phyloP scores from a whole-genome alignment of 805 yeast species.

The Kodamaea nitidulidarum region DNA sequence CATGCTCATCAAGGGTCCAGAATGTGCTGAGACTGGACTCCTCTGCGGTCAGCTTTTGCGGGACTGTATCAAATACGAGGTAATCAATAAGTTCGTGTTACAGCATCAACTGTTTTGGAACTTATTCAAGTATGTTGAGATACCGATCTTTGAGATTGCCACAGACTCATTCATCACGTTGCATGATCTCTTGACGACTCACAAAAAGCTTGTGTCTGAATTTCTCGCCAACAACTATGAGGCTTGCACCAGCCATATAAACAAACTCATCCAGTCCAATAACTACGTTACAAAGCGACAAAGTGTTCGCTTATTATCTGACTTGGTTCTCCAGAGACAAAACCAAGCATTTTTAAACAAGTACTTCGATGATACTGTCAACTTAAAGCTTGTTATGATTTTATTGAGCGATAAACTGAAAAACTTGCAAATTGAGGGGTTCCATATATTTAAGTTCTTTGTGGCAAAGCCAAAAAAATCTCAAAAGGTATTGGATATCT shows the following conservation, averaged over 20 bases:
- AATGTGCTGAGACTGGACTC: conserved; percentile 65
- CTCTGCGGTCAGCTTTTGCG: conserved; percentile 75
- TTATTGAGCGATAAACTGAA: conserved; percentile 83
- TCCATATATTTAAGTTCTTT: conserved; percentile 89
- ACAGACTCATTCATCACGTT: conserved; percentile 84
- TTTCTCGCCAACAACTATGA: conserved; percentile 61
- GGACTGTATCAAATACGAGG: conserved; percentile 80
- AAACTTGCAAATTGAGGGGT: conserved; percentile 85
- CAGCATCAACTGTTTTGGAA: conserved; percentile 70
- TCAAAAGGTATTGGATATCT: conserved; percentile 72
- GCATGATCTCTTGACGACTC: conserved; percentile 63
- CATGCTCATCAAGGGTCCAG: conserved; percentile 67
- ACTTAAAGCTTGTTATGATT: conserved; percentile 82
- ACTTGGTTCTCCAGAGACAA: conserved; percentile 64
- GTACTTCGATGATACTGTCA: conserved; percentile 77
- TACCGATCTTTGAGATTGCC: conserved; percentile 80
- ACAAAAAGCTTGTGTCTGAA: conserved; percentile 64
- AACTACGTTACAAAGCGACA: conserved; percentile 94
- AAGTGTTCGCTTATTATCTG: conserved; percentile 70
- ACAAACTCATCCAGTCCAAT: conserved; percentile 64
- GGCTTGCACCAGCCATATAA: conserved; percentile 58
- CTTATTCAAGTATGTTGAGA: conserved; percentile 71
- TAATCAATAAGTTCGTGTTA: conserved; percentile 56
- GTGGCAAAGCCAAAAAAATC: conserved; percentile 94
- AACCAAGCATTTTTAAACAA: conserved; percentile 69